Base-by-base conservation (phyloP, 2,329 filamentous ascomycete species). In the Sarocladiaceae sp. region DNA sequence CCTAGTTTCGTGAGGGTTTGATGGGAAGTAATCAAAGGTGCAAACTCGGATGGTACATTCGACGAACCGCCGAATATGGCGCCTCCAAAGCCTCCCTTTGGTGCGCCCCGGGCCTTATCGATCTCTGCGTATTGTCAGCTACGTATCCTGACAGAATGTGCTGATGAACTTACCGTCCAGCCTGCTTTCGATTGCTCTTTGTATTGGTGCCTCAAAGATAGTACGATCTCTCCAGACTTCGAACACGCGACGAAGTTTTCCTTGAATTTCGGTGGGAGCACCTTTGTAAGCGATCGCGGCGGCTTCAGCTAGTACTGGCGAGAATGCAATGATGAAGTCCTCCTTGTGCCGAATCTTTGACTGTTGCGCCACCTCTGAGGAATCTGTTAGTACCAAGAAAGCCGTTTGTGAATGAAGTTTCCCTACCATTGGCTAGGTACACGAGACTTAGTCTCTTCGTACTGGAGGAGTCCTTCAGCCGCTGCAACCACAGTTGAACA, bases 261-360 rank as follows among this genome's bases (percentile, higher is more conserved):
- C 80, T 66, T 97, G 94, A 25, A 96, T 83, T 50, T 99, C 93
- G 33, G 84, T 79, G 7, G 89, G 84, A 2, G 91, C 86, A 55
- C 91, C 90, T 69, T 93, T 96, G 68, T 97, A 99, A 35, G 94
- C 93, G n/a, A 82, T 77, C 13, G 89, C 80, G 10, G 88, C 87
- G n/a, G 91, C 93, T 68, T 99, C 94, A 18, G 90, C 90, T 57
- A 99, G 88, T 59, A 96, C 80, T 4, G 94, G 92, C 42, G 93
- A 87, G 69, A 96, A 97, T 7, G 94, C 93, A 55, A 87, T 80
- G 13, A 97, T 80, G 60, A 99, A 99, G 61, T 99, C 94, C 51
- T 92, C 85, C 70, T 96, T 97, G 57, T 88, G 86, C 31, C 93
- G 86, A 46, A 90, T 93, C 70, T 95, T 96, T 22, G 92, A 96